These are phyloP conservation scores for Aristolochia contorta DNA, from an alignment of 164 flowering plant genomes.

Conservation along the genomic window DNA sequence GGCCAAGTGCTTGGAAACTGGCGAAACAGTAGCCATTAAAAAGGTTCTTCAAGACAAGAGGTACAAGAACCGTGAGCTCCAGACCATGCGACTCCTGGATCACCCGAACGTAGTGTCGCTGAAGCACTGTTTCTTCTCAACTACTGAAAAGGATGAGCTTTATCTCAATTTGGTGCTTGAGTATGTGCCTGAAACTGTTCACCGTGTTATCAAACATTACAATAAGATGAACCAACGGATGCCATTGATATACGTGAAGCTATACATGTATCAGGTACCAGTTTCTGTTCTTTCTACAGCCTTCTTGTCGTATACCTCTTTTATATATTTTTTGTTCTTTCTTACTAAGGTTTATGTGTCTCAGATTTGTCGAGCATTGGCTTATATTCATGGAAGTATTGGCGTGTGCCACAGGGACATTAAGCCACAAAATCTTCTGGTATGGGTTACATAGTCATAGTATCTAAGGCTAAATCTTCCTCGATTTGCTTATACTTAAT, in stretches of 20 bases:
- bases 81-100: conserved; percentile 61
- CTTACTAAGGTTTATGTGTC: neutral
- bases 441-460: conserved; percentile 7
- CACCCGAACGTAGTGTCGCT: conserved; percentile 52
- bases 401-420: conserved; percentile 70
- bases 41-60: conserved; percentile 72
- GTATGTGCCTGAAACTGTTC: conserved; percentile 63
- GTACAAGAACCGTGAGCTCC: conserved; percentile 68
- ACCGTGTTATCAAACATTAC: conserved; percentile 50
- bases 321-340: too few species aligned
- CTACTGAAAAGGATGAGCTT: conserved; percentile 55
- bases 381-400: conserved; percentile 46
- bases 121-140: conserved; percentile 64
- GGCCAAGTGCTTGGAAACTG: conserved; percentile 78
- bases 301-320: neutral
- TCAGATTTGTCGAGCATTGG: conserved; percentile 54
- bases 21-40: conserved; percentile 66
- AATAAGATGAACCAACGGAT: conserved; percentile 50
- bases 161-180: conserved; percentile 56
- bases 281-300: neutral
- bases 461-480: neutral
- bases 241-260: conserved; percentile 49
- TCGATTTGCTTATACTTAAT: neutral
- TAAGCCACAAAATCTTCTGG: conserved; percentile 64
- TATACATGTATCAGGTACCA: conserved; percentile 46